Conservation (phyloP, 2,329 filamentous ascomycete genomes). For the Pseudocercospora pini-densiflorae region DNA sequence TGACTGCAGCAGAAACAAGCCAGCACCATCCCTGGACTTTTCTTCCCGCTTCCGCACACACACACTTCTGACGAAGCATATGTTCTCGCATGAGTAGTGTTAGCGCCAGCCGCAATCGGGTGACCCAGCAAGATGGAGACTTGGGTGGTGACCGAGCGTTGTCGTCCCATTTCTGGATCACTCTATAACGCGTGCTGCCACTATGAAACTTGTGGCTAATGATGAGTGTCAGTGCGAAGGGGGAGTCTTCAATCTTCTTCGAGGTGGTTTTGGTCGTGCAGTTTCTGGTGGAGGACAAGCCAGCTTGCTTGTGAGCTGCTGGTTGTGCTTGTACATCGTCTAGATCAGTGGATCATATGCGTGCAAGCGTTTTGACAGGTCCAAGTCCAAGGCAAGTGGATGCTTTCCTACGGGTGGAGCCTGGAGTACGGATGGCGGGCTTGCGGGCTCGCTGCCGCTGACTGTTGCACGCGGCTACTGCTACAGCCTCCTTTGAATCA, state of each 20-base stretch:
- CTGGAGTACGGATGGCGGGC: conserved; percentile 11
- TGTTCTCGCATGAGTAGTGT: background rate
- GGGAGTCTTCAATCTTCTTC: no score
- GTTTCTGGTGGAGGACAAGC: background rate
- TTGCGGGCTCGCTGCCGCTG: conserved; percentile 2
- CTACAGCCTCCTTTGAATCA: background rate
- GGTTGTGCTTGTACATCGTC: background rate
- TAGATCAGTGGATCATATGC: conserved; percentile 15
- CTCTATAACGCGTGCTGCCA: background rate
- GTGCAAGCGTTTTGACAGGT: conserved; percentile 28
- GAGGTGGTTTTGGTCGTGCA: background rate
- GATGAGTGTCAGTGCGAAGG: background rate
- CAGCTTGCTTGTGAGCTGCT: background rate
- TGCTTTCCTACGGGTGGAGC: conserved; percentile 4
- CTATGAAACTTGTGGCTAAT: conserved; percentile 8
- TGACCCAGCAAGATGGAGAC: conserved; percentile 12
- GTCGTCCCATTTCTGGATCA: background rate
- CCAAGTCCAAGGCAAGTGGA: conserved; percentile 19
- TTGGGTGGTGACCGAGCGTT: background rate
- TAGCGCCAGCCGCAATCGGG: conserved; percentile 21
- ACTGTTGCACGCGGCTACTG: conserved; percentile 6
- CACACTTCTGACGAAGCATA: no score
- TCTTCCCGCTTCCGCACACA: background rate
- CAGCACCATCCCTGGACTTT: background rate
- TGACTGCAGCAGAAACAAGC: background rate